Conservation (phyloP, 2,329 filamentous ascomycete genomes). For the Exophiala sp. region DNA sequence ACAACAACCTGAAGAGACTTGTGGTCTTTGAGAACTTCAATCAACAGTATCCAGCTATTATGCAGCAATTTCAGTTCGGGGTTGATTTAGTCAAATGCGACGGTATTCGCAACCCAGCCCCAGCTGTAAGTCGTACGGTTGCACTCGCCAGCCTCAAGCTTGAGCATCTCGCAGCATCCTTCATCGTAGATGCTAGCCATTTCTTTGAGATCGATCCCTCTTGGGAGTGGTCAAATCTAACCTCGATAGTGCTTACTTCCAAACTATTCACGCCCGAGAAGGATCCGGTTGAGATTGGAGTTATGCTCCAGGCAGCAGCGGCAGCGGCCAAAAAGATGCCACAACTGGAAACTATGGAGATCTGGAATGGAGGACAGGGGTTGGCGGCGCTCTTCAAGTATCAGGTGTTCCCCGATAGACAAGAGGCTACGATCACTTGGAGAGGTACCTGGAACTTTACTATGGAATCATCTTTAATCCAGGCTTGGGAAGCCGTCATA, state of each 20-base stretch:
- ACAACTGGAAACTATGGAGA: slow-evolving; percentile 30
- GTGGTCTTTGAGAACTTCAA: slow-evolving; percentile 39
- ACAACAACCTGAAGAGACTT: slow-evolving; percentile 30
- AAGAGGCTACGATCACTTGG: slow-evolving; percentile 19
- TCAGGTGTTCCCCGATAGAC: neutral
- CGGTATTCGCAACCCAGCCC: slow-evolving; percentile 26
- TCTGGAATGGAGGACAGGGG: slow-evolving; percentile 37
- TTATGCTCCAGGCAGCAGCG: slow-evolving; percentile 29
- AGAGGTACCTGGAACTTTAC: slow-evolving; percentile 31
- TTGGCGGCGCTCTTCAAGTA: slow-evolving; percentile 8
- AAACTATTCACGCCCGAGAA: slow-evolving; percentile 23
- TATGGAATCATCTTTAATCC: slow-evolving; percentile 15
- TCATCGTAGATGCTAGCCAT: slow-evolving; percentile 33
- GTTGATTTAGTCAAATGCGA: slow-evolving; percentile 26
- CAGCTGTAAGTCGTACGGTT: slow-evolving; percentile 11
- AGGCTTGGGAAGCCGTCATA: slow-evolving; percentile 2
- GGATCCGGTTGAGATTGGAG: neutral
- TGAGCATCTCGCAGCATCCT: slow-evolving; percentile 33
- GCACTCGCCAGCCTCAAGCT: slow-evolving; percentile 33
- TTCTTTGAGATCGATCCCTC: slow-evolving; percentile 31
- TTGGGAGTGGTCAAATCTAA: slow-evolving; percentile 34
- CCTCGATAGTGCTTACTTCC: slow-evolving; percentile 34
- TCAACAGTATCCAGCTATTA: slow-evolving; percentile 21
- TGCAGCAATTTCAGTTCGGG: slow-evolving; percentile 7
- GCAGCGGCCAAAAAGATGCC: slow-evolving; percentile 32